Evolutionary conservation across 345 rosid genomes (phyloP), one percentile per base, ranked within the genome.

Genomic region (Psidium friedrichsthalianum): DNA sequence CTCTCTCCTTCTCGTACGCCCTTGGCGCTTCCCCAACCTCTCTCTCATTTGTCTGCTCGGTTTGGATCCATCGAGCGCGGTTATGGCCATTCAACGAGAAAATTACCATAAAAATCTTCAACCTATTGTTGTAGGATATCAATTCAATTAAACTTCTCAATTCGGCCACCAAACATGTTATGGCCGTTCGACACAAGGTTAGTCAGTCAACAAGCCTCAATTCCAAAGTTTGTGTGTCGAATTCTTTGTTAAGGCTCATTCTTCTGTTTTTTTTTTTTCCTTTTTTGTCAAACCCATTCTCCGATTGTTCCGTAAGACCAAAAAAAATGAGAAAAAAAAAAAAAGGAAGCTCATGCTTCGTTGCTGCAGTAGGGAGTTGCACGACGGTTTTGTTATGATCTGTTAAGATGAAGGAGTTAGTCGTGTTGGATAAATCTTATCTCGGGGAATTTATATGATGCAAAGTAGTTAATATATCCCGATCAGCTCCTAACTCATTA

Each of bases 211-310:
- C 44, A 7, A 0, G 10, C 11, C 7, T 64, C 15, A 29, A 29
- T 32, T 29, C 1, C 2, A 16, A 64, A 16, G 20, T 32, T 21
- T 0, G 22, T 1, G 22, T 8, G 76, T 32, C 1, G 0, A 64
- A 32, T 7, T 32, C 24, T 64, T 64, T 27, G 74, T 61, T 27
- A 27, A 27, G 64, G 16, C 64, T 1, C 64, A 25, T 25, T 58
- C 64, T 57, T 12, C 29, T 14, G 32, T 3, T 40, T 40, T 3
- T 3, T 40, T 40, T 40, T 40, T 40, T 40, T 40, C 4, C 4
- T 2, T 40, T 40, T 40, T 40, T 40, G 42, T 40, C 42, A 40
- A 40, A 40, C 29, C 0, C 64, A 24, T 25, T 57, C 29, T 57
- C 12, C 29, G 14, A 16, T n/a, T 12, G 69, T n/a, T 56, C 24